Evolutionary conservation across 805 yeast genomes (phyloP).

Genomic region (Pichia phayaonensis): DNA sequence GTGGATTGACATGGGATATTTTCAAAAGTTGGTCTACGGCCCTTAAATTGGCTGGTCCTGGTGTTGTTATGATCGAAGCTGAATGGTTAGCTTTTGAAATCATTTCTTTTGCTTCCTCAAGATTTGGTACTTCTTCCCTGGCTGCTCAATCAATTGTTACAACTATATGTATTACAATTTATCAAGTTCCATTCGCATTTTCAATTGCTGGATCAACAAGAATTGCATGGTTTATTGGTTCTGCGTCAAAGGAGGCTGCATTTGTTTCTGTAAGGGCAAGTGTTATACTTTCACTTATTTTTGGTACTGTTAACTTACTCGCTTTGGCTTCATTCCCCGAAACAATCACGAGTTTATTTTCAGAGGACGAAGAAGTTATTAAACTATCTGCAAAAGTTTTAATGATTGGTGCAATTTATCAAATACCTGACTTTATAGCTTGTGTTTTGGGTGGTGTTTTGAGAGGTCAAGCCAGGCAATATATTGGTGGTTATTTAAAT

Average conservation of each 20-base stretch:
- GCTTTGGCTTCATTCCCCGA: conserved; percentile 37
- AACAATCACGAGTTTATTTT: conserved; percentile 45
- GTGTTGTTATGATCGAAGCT: conserved; percentile 51
- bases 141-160: conserved; percentile 47
- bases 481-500: conserved; percentile 53
- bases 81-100: conserved; percentile 54
- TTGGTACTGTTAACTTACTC: conserved; percentile 40
- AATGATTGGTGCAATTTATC: conserved; percentile 62
- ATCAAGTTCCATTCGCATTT: conserved; percentile 52
- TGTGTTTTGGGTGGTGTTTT: conserved; percentile 71
- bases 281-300: conserved; percentile 25
- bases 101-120: conserved; percentile 46
- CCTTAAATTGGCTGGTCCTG: conserved; percentile 42
- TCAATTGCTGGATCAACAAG: conserved; percentile 53
- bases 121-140: conserved; percentile 43
- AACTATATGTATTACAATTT: conserved; percentile 39
- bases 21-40: conserved; percentile 41
- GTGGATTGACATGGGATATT: conserved; percentile 36
- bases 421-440: conserved; percentile 59
- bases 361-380: conserved; percentile 52
- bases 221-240: conserved; percentile 48
- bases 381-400: conserved; percentile 41
- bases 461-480: conserved; percentile 72
- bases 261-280: conserved; percentile 32
- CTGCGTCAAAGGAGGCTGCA: conserved; percentile 30